These are phyloP conservation scores for Carpinus fangiana DNA, from an alignment of 306 rosid species.

Conservation along the genomic window DNA sequence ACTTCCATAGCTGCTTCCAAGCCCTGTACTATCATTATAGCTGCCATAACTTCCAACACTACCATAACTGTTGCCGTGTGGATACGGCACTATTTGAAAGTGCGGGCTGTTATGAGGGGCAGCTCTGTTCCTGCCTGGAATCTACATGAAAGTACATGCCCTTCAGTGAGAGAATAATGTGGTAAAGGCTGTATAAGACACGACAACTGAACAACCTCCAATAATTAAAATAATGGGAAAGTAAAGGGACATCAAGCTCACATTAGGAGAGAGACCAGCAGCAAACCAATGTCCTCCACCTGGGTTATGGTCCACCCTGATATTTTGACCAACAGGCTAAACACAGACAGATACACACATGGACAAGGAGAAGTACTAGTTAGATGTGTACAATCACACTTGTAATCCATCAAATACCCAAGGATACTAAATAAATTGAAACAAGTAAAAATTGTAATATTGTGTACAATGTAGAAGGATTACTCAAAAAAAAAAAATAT, in stretches of 20 bases:
- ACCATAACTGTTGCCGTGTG: constrained; percentile 80
- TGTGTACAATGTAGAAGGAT: background rate
- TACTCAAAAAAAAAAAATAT: background rate
- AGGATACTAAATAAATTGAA: background rate
- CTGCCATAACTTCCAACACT: constrained; percentile 97
- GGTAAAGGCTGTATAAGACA: constrained; percentile 15
- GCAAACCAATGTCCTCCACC: constrained; percentile 99
- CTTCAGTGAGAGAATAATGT: constrained; percentile 23
- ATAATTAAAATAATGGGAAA: background rate
- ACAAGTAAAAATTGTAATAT: background rate
- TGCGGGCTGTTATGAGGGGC: constrained; percentile 74
- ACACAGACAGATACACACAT: constrained; percentile 30
- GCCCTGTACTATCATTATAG: constrained; percentile 78
- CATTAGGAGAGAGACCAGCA: constrained; percentile 98
- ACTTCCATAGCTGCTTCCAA: constrained; percentile 96
- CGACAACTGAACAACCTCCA: constrained; percentile 25
- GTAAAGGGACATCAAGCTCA: constrained; percentile 46
- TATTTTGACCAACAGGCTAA: constrained; percentile 82
- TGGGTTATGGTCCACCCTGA: constrained; percentile 96
- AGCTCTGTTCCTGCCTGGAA: constrained; percentile 69
- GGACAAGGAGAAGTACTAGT: constrained; percentile 25
- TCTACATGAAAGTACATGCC: constrained; percentile 49
- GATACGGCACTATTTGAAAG: constrained; percentile 75
- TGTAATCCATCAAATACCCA: background rate
- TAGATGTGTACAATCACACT: background rate